These are phyloP conservation scores for Metarhizium album DNA, from an alignment of 2,329 filamentous ascomycete genomes.

Conservation along the genomic window DNA sequence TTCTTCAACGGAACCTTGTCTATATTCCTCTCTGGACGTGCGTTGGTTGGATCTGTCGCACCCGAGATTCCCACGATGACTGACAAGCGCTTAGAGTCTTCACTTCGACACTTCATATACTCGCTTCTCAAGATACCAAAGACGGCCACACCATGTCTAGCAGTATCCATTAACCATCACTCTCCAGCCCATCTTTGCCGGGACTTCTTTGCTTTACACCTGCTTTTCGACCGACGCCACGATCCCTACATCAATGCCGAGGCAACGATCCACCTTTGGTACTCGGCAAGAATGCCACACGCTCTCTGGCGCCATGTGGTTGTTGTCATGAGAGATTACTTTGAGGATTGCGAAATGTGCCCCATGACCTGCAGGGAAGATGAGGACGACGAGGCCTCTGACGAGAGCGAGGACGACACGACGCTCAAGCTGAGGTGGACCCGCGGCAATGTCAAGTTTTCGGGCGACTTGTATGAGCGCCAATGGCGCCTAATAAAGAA, in stretches of 20 bases:
- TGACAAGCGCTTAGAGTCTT: slow-evolving; percentile 7
- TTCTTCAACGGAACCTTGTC: slow-evolving; percentile 11
- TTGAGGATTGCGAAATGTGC: background rate
- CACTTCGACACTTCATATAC: slow-evolving; percentile 17
- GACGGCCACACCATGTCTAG: slow-evolving; percentile 9
- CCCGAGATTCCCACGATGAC: background rate
- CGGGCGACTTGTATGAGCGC: background rate
- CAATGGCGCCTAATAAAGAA: background rate
- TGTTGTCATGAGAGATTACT: background rate
- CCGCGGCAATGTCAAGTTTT: background rate
- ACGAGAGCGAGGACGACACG: background rate
- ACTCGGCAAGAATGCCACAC: slow-evolving; percentile 13
- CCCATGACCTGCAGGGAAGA: background rate
- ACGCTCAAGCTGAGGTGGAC: background rate
- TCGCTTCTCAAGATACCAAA: slow-evolving; percentile 12
- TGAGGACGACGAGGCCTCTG: background rate
- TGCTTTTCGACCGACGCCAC: slow-evolving; percentile 4
- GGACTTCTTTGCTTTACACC: background rate
- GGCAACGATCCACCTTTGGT: slow-evolving; percentile 16
- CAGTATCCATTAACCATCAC: slow-evolving; percentile 7
- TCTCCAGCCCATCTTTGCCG: slow-evolving; percentile 1
- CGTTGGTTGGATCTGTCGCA: slow-evolving; percentile 8
- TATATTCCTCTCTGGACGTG: slow-evolving; percentile 13
- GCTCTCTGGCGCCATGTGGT: background rate
- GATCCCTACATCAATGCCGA: slow-evolving; percentile 14